Evolutionary conservation across 768 basidiomycete genomes (phyloP).

Genomic region (Tylopilus sp.): DNA sequence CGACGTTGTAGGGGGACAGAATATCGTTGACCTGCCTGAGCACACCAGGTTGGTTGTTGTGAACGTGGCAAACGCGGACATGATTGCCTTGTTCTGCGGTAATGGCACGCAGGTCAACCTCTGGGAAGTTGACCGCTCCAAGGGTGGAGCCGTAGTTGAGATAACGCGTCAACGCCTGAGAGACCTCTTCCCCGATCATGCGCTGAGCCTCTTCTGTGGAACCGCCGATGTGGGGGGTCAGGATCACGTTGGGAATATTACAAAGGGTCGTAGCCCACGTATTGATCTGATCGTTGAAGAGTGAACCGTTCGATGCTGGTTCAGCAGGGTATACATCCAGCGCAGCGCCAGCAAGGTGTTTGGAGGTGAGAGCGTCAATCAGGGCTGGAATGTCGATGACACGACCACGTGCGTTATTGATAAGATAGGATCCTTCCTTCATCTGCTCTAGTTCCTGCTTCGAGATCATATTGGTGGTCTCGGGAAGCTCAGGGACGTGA

Average conservation of each 20-base stretch:
- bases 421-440: constrained; percentile 93
- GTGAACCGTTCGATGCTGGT: constrained; percentile 85
- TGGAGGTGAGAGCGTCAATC: constrained; percentile 73
- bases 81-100: constrained; percentile 74
- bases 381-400: constrained; percentile 96
- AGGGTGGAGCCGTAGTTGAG: constrained; percentile 88
- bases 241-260: constrained; percentile 82
- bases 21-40: constrained; percentile 93
- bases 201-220: constrained; percentile 98
- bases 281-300: constrained; percentile 88
- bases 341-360: constrained; percentile 82
- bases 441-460: constrained; percentile 73
- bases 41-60: constrained; percentile 94
- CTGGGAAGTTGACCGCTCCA: constrained; percentile 98
- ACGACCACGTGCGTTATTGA: constrained; percentile 96
- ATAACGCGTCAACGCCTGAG: constrained; percentile 80
- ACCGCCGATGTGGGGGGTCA: constrained; percentile 98
- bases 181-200: constrained; percentile 96
- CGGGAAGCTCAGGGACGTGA: constrained; percentile 94
- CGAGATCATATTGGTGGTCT: constrained; percentile 94
- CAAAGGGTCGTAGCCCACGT: constrained; percentile 77
- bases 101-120: constrained; percentile 94
- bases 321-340: constrained; percentile 95
- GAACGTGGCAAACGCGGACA: constrained; percentile 92
- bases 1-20: constrained; percentile 93